Percentiles rank a stretch among this genome's conserved stretches.
phyloP scores from a whole-genome alignment of 202 grass and related monocot species.

The Panicum hallii region DNA sequence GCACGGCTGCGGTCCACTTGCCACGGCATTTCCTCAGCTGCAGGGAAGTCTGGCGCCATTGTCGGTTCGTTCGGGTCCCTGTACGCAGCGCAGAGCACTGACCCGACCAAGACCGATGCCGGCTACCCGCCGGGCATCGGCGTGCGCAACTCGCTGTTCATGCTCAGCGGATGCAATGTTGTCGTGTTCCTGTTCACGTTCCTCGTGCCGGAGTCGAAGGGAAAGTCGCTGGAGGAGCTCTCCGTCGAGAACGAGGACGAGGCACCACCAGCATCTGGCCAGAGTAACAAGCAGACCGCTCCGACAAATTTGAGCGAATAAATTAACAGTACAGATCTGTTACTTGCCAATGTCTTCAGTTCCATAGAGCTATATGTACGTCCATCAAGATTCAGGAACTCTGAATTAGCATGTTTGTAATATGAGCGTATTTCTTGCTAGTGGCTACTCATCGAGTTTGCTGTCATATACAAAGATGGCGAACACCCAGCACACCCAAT shows the following conservation, averaged over 20 bases:
- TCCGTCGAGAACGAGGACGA: constrained; percentile 57
- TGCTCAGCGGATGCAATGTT: constrained; percentile 56
- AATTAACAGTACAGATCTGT: not conserved
- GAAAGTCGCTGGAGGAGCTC: constrained; percentile 65
- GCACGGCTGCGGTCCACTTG: constrained; percentile 49
- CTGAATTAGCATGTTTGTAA: not conserved
- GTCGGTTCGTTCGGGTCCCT: constrained; percentile 46
- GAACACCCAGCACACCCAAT: not conserved
- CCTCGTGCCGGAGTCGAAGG: constrained; percentile 59
- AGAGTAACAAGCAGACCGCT: constrained; percentile 30
- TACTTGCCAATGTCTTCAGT: not conserved
- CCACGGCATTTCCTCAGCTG: constrained; percentile 53
- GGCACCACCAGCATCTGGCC: not conserved
- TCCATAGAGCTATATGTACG: too few relatives aligned
- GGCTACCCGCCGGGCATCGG: constrained; percentile 65
- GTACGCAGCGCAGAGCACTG: constrained; percentile 45
- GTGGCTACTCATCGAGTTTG: not conserved
- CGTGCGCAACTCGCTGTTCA: constrained; percentile 55
- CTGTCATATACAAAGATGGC: not conserved
- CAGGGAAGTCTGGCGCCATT: constrained; percentile 54
- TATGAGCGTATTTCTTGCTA: not conserved
- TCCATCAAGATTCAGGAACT: not conserved
- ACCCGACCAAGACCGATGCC: constrained; percentile 6
- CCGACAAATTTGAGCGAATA: not conserved
- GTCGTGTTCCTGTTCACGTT: constrained; percentile 59